Base-by-base conservation (phyloP, 441 rosid genomes). In the Gossypium lobatum region DNA sequence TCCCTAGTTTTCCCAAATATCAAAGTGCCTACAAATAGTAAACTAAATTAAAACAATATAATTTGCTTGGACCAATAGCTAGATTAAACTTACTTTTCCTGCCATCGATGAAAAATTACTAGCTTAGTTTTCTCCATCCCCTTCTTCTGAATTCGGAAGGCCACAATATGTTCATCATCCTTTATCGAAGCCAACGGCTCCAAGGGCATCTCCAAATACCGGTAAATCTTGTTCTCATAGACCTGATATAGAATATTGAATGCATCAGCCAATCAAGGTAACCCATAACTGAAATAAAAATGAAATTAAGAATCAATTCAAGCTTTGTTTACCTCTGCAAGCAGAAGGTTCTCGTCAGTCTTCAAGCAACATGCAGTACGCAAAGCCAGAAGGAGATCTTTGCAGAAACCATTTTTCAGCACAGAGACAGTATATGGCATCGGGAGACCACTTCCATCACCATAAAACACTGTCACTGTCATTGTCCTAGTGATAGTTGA, bases 101-200 rank as follows among this genome's bases (percentile, higher is more conserved):
- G 78, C 83, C 82, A 80, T 58, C 86, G 84, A 77, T 89, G 91
- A 69, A 85, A 80, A 34, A 95, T 78, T 86, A 88, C 91, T 42
- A 95, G 81, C 76, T 75, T 95, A 78, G 64, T 86, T 81, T 88
- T 90, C 17, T 93, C 95, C 2, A 75, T 54, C 78, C 72, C 85
- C 76, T 85, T 86, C 18, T 79, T 85, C 37, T 83, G 79, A 74
- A 91, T 81, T 59, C 89, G 84, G 73, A 85, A 89, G 2, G 92
- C 94, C 64, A 85, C 94, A 71, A 89, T 73, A 71, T 46, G 84
- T 58, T 89, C 92, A 63, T 77, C 89, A 70, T 85, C 91, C 73
- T 82, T 89, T 64, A 89, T 83, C 39, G 67, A 67, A 70, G 46
- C 67, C 73, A 89, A 68, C 20, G 80, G 58, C 62, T 86, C 88